Percentiles rank a stretch among this genome's conserved stretches.
Conservation (phyloP, 257 asterid genomes). For the Henckelia pumila region DNA sequence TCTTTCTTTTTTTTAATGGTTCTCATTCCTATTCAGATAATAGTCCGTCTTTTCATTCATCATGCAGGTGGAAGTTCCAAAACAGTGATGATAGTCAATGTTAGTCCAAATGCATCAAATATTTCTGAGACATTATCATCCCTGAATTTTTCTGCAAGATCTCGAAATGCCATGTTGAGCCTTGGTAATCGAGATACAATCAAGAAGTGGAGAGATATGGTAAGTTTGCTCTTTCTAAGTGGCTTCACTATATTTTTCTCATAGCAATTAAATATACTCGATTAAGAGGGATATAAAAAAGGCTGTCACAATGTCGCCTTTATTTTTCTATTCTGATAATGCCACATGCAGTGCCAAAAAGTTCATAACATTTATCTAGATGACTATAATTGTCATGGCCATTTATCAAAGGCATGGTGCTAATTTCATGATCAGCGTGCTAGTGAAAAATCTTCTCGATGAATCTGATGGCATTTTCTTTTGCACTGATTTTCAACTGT, state of each 20-base stretch:
- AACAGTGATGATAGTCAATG: slow-evolving; percentile 79
- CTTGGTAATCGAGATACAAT: slow-evolving; percentile 96
- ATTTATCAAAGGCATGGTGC: slow-evolving; percentile 18
- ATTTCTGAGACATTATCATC: slow-evolving; percentile 79
- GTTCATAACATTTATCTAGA: slow-evolving; percentile 23
- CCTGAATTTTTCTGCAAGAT: slow-evolving; percentile 90
- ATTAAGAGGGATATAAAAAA: slow-evolving; percentile 13
- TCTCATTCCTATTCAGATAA: slow-evolving; percentile 18
- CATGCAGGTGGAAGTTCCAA: slow-evolving; percentile 88
- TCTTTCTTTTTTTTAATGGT: slow-evolving; percentile 7
- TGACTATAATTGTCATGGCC: slow-evolving; percentile 3
- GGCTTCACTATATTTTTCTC: slow-evolving; percentile 13
- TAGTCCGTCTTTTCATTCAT: slow-evolving; percentile 25
- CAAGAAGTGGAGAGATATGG: slow-evolving; percentile 94
- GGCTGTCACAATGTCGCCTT: slow-evolving; percentile 6
- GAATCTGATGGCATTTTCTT: slow-evolving; percentile 15
- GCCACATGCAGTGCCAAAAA: slow-evolving; percentile 5
- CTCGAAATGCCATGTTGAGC: slow-evolving; percentile 77
- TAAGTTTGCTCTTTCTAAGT: slow-evolving; percentile 41
- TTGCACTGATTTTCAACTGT: slow-evolving; percentile 24
- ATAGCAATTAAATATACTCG: slow-evolving; percentile 10
- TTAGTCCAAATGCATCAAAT: slow-evolving; percentile 69
- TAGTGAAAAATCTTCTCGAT: slow-evolving; percentile 14
- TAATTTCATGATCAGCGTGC: slow-evolving; percentile 21
- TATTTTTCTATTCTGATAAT: slow-evolving; percentile 4